These are phyloP conservation scores for Paxillus rubicundulus DNA, from an alignment of 768 basidiomycete species.

Conservation along the genomic window DNA sequence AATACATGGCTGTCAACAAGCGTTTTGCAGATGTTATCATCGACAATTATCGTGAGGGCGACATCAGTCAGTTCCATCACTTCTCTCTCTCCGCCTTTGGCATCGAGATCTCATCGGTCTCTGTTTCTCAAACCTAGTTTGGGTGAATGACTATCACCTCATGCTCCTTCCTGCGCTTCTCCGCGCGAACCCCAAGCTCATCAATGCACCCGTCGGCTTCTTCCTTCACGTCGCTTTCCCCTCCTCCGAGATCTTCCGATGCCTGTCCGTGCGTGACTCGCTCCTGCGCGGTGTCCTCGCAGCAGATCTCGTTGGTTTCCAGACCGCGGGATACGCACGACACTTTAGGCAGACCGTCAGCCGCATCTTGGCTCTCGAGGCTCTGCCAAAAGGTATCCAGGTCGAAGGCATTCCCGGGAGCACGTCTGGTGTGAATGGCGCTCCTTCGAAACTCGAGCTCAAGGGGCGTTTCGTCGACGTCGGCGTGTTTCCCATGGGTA, in stretches of 20 bases:
- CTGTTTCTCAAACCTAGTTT: constrained; percentile 39
- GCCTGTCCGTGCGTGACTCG: constrained; percentile 73
- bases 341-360: constrained; percentile 85
- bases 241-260: constrained; percentile 92
- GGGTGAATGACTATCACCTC: constrained; percentile 96
- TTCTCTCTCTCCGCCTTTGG: neutral
- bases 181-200: constrained; percentile 54
- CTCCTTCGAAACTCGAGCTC: neutral
- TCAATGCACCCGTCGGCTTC: constrained; percentile 59
- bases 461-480: constrained; percentile 74
- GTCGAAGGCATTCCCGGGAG: constrained; percentile 35
- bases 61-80: constrained; percentile 52
- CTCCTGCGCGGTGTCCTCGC: constrained; percentile 88
- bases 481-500: constrained; percentile 88
- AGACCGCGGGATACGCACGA: constrained; percentile 78
- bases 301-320: constrained; percentile 92
- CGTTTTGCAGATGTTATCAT: constrained; percentile 86
- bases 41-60: constrained; percentile 79
- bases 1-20: constrained; percentile 88
- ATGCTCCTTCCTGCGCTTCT: constrained; percentile 89
- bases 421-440: neutral
- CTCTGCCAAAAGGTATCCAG: constrained; percentile 81
- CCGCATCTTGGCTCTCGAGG: constrained; percentile 76
- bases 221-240: constrained; percentile 98
- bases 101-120: constrained; percentile 4